Evolutionary conservation across 352 stramenopile species (phyloP), one percentile per base, ranked within the genome.

Genomic region (Phytophthora hybrid): DNA sequence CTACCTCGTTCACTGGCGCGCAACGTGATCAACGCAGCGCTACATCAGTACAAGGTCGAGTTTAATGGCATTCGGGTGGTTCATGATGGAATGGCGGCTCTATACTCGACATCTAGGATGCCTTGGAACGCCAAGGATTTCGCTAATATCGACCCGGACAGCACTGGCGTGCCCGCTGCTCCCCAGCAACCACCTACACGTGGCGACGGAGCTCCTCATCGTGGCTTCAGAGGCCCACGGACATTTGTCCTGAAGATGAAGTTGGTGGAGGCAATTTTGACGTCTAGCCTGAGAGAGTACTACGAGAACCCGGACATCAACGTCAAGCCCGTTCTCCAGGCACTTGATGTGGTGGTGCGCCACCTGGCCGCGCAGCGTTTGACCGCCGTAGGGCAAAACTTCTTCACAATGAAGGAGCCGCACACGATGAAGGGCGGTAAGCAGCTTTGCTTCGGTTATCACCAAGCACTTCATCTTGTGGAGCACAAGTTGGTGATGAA

Each of bases 351-450:
- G 10, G 85, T 82, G 10, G 77, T 81, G 6, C 85, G 87, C 7
- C 83, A 92, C 52, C 59, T 89, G 4, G 80, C 81, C 5, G 72
- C 78, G 9, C 78, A 90, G 44, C 80, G 80, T 10, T 67, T 89
- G 60, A 89, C 90, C 58, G 62, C 79, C 7, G 79, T 91, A 3
- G 85, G 87, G 0, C 77, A 83, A 21, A 93, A 94, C 57, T 82
- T 94, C n/a, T 94, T 93, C 56, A 82, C 76, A 0, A 85, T 90
- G 77, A 85, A 84, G 65, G 86, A 88, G 23, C 88, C 80, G 1
- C 69, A 89, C 49, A 51, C 77, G 18, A 56, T 94, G 0, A 83
- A 83, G 13, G 85, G 82, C 16, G 87, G 87, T 49, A 89, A 89
- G 13, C 83, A 93, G 34, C 56, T 92, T 0, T 90, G 80, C 56